A percentile compares a stretch with the other conserved stretches of the same genome.
Conservation (phyloP, 371 early-diverging fungal genomes). For the Batkoa obscura region DNA sequence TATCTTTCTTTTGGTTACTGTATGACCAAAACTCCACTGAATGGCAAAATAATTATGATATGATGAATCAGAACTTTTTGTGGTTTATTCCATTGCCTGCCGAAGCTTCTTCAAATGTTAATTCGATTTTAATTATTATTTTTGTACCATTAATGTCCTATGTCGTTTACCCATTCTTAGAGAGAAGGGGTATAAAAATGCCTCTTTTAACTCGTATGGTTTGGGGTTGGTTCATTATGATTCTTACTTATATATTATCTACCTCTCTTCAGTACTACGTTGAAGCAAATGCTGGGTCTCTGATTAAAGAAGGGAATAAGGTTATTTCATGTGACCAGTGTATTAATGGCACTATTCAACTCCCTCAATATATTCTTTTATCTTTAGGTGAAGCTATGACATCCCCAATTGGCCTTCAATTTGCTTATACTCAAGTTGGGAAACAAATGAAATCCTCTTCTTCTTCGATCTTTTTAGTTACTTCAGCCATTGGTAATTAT, state of each 20-base stretch:
- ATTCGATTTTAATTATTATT: slow-evolving; percentile 15
- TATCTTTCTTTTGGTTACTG: slow-evolving; percentile 31
- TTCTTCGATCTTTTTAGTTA: slow-evolving; percentile 19
- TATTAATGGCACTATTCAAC: slow-evolving; percentile 21
- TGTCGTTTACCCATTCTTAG: slow-evolving; percentile 26
- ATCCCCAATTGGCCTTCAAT: slow-evolving; percentile 33
- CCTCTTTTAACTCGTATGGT: slow-evolving; percentile 27
- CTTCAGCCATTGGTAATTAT: slow-evolving; percentile 10
- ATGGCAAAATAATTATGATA: slow-evolving; percentile 8
- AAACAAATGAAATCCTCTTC: slow-evolving; percentile 9
- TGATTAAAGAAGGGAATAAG: slow-evolving; percentile 7
- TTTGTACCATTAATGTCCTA: slow-evolving; percentile 33
- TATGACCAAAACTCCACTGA: slow-evolving; percentile 29
- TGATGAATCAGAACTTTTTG: slow-evolving; percentile 14
- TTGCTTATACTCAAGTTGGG: slow-evolving; percentile 13
- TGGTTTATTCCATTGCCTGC: slow-evolving; percentile 6
- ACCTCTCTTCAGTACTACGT: slow-evolving; percentile 18
- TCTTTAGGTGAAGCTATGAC: slow-evolving; percentile 39
- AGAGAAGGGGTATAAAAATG: slow-evolving; percentile 16
- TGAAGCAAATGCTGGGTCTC: slow-evolving; percentile 11
- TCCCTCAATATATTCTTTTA: slow-evolving; percentile 40
- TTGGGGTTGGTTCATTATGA: slow-evolving; percentile 20
- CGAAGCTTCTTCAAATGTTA: neutral
- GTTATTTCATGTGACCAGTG: slow-evolving; percentile 11
- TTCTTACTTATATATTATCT: slow-evolving; percentile 16